phyloP scores from a whole-genome alignment of 495 filamentous ascomycete genomes.

The Choiromyces venosus region DNA sequence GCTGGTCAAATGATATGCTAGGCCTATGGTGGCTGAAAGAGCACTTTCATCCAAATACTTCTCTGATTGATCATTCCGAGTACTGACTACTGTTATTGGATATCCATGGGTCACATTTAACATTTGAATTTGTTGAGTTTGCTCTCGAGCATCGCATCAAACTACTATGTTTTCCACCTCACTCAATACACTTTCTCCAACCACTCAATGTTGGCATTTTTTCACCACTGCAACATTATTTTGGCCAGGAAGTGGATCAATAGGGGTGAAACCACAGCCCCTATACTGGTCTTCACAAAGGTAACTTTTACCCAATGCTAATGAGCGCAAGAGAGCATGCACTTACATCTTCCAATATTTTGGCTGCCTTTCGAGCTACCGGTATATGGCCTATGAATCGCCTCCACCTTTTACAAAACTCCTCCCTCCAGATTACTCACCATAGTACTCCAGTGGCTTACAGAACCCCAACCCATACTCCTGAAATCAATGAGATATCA shows the following conservation, averaged over 20 bases:
- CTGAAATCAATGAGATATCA: no score
- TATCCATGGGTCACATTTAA: slow-evolving; percentile 10
- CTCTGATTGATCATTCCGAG: not conserved
- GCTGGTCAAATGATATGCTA: slow-evolving; percentile 8
- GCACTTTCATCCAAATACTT: slow-evolving; percentile 9
- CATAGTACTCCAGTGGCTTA: no score
- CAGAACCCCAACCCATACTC: no score
- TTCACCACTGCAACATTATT: slow-evolving; percentile 10
- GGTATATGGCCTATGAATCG: no score
- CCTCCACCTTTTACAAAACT: no score
- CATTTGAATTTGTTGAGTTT: no score
- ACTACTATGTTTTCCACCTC: slow-evolving; percentile 11
- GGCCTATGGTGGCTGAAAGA: slow-evolving; percentile 14
- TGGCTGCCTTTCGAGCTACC: slow-evolving; percentile 5
- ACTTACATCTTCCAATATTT: slow-evolving; percentile 16
- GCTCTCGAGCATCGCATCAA: slow-evolving; percentile 7
- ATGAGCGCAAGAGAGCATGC: slow-evolving; percentile 1
- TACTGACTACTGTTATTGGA: slow-evolving; percentile 9
- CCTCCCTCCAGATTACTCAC: no score
- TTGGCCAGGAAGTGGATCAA: slow-evolving; percentile 2
- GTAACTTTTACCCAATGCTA: slow-evolving; percentile 11
- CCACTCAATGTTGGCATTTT: no score
- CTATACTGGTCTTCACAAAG: not conserved
- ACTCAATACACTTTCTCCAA: slow-evolving; percentile 14
- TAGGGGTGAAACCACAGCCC: not conserved